Conservation (phyloP, 352 stramenopile genomes). For the Globisporangium solare region DNA sequence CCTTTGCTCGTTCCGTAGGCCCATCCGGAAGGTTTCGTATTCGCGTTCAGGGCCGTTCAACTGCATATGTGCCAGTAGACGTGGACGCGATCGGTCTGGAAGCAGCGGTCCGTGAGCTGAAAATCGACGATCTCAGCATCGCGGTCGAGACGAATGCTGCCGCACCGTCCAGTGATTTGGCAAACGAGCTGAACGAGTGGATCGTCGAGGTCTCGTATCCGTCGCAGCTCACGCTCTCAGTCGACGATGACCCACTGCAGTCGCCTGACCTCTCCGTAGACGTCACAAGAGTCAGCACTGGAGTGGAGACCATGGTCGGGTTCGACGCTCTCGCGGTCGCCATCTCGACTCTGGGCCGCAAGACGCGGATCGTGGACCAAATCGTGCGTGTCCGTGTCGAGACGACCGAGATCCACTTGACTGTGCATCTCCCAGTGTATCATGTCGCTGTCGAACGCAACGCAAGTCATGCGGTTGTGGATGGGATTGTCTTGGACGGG, state of each 20-base stretch:
- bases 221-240: background rate
- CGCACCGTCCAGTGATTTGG: background rate
- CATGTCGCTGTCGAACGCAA: constrained; percentile 10
- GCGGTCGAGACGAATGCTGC: background rate
- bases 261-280: background rate
- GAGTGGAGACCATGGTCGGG: constrained; percentile 2
- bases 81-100: constrained; percentile 7
- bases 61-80: background rate
- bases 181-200: constrained; percentile 5
- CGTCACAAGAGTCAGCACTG: constrained; percentile 4
- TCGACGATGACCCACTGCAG: background rate
- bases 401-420: constrained; percentile 3
- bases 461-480: constrained; percentile 1
- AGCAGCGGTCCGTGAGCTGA: constrained; percentile 8
- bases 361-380: background rate
- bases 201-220: constrained; percentile 12
- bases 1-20: too few species aligned
- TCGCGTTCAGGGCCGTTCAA: constrained; percentile 7
- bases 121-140: background rate
- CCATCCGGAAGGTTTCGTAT: constrained; percentile 8
- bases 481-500: constrained; percentile 10
- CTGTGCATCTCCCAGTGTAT: constrained; percentile 3
- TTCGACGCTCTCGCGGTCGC: constrained; percentile 7
- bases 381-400: constrained; percentile 8
- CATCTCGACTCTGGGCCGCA: constrained; percentile 1